These are phyloP conservation scores for Saccharomycopsis selenospora DNA, from an alignment of 805 yeast species.

Conservation along the genomic window DNA sequence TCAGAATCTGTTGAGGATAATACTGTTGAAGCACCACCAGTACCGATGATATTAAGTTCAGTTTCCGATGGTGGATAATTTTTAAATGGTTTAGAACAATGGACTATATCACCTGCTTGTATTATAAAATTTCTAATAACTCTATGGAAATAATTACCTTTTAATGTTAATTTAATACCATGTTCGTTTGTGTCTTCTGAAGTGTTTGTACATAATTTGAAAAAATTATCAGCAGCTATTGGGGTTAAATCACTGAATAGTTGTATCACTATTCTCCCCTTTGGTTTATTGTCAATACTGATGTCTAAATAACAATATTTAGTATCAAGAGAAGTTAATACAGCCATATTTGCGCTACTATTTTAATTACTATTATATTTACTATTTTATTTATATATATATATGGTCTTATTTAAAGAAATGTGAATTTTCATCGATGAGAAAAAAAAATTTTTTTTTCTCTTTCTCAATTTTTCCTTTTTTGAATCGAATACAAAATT, in stretches of 20 bases:
- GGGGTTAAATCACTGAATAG: slow-evolving; percentile 48
- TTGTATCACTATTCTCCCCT: slow-evolving; percentile 59
- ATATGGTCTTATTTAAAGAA: no score
- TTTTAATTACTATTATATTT: no score
- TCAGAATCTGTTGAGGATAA: slow-evolving; percentile 24
- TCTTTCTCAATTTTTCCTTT: no score
- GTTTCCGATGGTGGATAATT: slow-evolving; percentile 20
- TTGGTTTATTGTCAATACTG: slow-evolving; percentile 31
- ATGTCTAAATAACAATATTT: slow-evolving; percentile 44
- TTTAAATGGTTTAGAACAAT: slow-evolving; percentile 30
- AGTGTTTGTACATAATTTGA: slow-evolving; percentile 38
- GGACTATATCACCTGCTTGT: slow-evolving; percentile 56
- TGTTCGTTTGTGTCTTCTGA: slow-evolving; percentile 23
- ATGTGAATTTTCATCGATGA: no score
- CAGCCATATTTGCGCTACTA: slow-evolving; percentile 15
- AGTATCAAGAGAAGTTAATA: slow-evolving; percentile 7
- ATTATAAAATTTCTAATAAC: slow-evolving; percentile 63
- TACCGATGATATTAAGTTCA: slow-evolving; percentile 29
- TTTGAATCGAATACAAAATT: no score
- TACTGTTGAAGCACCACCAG: slow-evolving; percentile 42
- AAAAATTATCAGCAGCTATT: slow-evolving; percentile 44
- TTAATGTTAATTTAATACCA: slow-evolving; percentile 30
- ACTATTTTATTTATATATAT: no score
- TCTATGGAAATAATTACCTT: slow-evolving; percentile 49
- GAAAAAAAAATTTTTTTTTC: no score